These are phyloP conservation scores for Lepiota brunneoincarnata DNA, from an alignment of 768 basidiomycete species.

Conservation along the genomic window DNA sequence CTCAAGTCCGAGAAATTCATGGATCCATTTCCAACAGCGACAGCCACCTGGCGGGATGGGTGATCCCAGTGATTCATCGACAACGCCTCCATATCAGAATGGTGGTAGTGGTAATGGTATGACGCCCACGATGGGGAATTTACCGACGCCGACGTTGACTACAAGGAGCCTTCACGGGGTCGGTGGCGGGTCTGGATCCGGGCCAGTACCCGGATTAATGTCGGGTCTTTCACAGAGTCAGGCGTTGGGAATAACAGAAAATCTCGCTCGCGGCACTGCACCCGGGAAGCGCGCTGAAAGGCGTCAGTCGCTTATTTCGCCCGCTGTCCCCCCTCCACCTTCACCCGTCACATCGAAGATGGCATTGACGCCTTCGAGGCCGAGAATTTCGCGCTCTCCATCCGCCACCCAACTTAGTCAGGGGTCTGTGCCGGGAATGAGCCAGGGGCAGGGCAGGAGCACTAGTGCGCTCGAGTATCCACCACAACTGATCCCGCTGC, in stretches of 20 bases:
- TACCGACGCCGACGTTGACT: conserved; percentile 5
- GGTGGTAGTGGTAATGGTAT: neutral
- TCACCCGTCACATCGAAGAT: conserved; percentile 38
- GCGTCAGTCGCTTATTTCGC: conserved; percentile 37
- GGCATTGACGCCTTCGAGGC: conserved; percentile 37
- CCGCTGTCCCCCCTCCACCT: conserved; percentile 32
- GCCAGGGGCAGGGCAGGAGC: conserved; percentile 9
- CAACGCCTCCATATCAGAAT: conserved; percentile 4
- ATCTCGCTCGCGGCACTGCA: neutral
- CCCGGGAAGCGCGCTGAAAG: conserved; percentile 18
- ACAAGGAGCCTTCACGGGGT: neutral
- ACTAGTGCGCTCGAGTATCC: conserved; percentile 37
- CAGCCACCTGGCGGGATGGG: conserved; percentile 18
- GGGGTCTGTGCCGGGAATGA: neutral
- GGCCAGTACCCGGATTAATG: neutral
- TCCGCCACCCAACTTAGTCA: conserved; percentile 43
- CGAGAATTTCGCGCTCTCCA: conserved; percentile 55
- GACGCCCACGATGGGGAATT: neutral
- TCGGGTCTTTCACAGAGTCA: neutral
- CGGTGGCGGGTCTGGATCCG: neutral
- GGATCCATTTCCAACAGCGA: conserved; percentile 39
- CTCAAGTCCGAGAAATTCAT: conserved; percentile 35
- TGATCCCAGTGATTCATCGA: neutral
- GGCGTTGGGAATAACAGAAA: neutral
- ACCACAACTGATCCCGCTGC: conserved; percentile 49